phyloP scores from a whole-genome alignment of 257 asterid genomes.

The Solanum piurae region DNA sequence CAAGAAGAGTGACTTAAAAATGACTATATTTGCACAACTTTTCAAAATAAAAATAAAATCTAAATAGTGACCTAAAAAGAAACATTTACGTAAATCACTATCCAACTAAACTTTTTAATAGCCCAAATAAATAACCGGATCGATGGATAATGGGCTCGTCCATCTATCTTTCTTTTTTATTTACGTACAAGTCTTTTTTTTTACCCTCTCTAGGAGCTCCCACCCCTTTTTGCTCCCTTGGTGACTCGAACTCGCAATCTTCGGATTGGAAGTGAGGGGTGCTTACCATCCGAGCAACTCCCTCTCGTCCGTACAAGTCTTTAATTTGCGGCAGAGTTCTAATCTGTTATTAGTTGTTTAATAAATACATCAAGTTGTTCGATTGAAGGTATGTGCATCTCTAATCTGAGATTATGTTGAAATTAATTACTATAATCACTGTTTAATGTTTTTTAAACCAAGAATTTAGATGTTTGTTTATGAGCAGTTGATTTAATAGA shows the following conservation, averaged over 20 bases:
- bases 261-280: too few relatives aligned
- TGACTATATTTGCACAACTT: background rate
- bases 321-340: background rate
- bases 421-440: background rate
- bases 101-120: background rate
- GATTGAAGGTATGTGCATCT: background rate
- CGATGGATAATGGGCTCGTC: background rate
- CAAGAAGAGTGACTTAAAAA: background rate
- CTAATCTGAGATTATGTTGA: too few relatives aligned
- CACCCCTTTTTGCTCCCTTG: too few relatives aligned
- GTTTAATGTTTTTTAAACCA: background rate
- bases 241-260: too few relatives aligned
- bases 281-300: too few relatives aligned
- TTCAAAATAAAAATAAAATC: background rate
- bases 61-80: background rate
- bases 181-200: too few relatives aligned
- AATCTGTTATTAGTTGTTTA: background rate
- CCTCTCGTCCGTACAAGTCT: accelerated
- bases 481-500: background rate
- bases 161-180: background rate
- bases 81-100: background rate
- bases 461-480: background rate
- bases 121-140: background rate
- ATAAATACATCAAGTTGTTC: background rate
- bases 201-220: too few relatives aligned